These are phyloP conservation scores for Neckera pumila DNA, from an alignment of 225 moss, liverwort and hornwort species.

Conservation along the genomic window DNA sequence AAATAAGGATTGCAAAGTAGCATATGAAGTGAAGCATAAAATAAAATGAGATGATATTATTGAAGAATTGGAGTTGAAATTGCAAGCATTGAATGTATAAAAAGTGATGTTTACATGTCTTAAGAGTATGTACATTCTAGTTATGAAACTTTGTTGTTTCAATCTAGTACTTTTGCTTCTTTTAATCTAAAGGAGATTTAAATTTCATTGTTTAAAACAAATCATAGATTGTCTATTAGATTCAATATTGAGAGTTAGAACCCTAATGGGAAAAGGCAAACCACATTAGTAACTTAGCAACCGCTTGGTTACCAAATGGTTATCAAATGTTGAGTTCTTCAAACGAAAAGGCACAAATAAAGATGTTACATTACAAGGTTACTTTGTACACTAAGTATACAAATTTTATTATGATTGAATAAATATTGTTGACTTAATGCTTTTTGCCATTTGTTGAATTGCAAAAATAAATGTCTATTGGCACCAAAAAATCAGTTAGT, in stretches of 20 bases:
- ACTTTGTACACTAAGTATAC: background rate
- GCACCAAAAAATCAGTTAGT: background rate
- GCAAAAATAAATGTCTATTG: background rate
- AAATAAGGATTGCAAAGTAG: background rate
- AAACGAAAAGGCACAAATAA: background rate
- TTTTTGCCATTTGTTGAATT: background rate
- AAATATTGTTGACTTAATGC: too few relatives aligned
- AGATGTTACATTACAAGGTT: background rate
- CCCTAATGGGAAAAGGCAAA: background rate
- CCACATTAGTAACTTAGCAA: background rate
- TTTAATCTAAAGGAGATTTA: background rate
- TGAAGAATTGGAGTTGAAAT: background rate
- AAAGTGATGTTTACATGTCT: background rate
- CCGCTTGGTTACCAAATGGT: background rate
- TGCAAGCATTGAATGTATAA: background rate
- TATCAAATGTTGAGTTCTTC: background rate
- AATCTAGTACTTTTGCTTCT: background rate
- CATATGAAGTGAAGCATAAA: background rate
- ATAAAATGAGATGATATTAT: too few relatives aligned
- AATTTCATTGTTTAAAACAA: background rate
- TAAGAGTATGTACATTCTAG: background rate
- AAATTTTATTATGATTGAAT: too few relatives aligned
- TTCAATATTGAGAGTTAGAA: background rate
- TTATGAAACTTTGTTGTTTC: too few relatives aligned
- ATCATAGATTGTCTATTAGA: background rate